A percentile compares a stretch with the other conserved stretches of the same genome.
phyloP scores from a whole-genome alignment of 2,329 filamentous ascomycete species.

The Neoarthrinium moseri region DNA sequence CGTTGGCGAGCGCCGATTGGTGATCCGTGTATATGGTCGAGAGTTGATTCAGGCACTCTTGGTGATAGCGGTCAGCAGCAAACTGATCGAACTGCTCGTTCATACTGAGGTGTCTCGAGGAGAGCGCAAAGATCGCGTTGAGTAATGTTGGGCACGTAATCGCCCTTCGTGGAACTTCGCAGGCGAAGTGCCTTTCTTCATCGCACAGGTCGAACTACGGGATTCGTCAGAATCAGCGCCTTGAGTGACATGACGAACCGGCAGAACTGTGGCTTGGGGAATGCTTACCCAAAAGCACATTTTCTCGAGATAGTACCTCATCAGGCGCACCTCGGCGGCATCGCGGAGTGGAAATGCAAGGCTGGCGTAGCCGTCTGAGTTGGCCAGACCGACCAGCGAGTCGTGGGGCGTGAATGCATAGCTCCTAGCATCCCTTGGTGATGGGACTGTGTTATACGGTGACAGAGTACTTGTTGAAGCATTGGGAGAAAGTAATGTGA shows the following conservation, averaged over 20 bases:
- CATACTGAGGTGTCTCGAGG: slow-evolving; percentile 4
- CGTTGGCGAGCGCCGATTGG: neutral
- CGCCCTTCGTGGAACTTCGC: slow-evolving; percentile 1
- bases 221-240: neutral
- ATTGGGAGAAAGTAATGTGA: neutral
- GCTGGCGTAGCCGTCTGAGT: neutral
- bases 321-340: slow-evolving; percentile 1
- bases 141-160: slow-evolving; percentile 6
- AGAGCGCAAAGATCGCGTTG: slow-evolving; percentile 5
- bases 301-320: slow-evolving; percentile 6
- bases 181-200: slow-evolving; percentile 2
- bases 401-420: neutral
- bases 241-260: neutral
- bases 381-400: neutral
- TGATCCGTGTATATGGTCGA: neutral
- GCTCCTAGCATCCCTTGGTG: neutral
- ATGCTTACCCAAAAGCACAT: slow-evolving; percentile 7
- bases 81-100: slow-evolving; percentile 3
- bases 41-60: slow-evolving; percentile 5
- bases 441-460: no score
- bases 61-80: slow-evolving; percentile 5
- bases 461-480: neutral
- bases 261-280: neutral
- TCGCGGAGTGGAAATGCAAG: neutral
- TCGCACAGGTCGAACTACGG: slow-evolving; percentile 5